Percentiles rank a stretch among this genome's conserved stretches.
Conservation (phyloP, 139 green algal species). For the Volvox africanus region DNA sequence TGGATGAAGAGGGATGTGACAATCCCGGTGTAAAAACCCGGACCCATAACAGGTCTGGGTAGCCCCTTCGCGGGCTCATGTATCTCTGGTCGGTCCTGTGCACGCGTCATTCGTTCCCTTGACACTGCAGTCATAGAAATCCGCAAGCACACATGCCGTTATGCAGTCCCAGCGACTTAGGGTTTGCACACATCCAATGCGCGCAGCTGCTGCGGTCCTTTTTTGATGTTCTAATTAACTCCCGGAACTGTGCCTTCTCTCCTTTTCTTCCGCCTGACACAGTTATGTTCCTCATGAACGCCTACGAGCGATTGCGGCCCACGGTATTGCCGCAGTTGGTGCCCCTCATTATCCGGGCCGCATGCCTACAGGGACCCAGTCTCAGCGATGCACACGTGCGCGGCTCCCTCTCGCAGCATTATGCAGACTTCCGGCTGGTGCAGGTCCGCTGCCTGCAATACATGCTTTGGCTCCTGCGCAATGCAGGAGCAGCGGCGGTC, state of each 20-base stretch:
- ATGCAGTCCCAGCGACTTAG: no score
- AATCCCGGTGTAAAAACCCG: no score
- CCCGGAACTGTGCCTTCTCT: background rate
- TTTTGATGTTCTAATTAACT: background rate
- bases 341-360: constrained; percentile 74
- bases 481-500: background rate
- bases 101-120: no score
- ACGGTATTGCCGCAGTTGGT: constrained; percentile 66
- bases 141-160: no score
- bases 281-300: constrained; percentile 89
- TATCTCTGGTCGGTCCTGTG: no score
- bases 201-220: no score
- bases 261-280: constrained; percentile 5
- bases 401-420: constrained; percentile 47
- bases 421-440: constrained; percentile 45
- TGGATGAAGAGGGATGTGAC: no score
- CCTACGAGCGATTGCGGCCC: constrained; percentile 70
- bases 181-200: no score
- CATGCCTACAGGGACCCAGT: constrained; percentile 59
- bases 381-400: constrained; percentile 33
- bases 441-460: constrained; percentile 46
- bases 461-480: constrained; percentile 26
- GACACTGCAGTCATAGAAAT: no score
- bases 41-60: no score
- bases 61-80: no score